Evolutionary conservation across 352 stramenopile genomes (phyloP).

Genomic region (Globisporangium spiculum): DNA sequence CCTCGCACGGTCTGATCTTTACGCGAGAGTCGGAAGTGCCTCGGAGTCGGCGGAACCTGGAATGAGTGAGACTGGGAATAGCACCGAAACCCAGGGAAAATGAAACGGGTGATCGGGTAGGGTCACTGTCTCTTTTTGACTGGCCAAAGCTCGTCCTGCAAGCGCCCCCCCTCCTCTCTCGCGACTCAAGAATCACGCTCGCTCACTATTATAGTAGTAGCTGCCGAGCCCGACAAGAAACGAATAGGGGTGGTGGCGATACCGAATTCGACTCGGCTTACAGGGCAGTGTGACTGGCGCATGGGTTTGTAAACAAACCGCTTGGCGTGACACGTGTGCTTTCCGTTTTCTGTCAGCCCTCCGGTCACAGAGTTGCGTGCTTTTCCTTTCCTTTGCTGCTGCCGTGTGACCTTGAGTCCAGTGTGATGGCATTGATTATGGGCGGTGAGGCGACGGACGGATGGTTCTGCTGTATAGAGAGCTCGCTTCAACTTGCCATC

Average conservation of each 20-base stretch:
- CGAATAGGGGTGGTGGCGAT: slow-evolving; percentile 4
- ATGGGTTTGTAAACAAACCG: not conserved
- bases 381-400: not conserved
- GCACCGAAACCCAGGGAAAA: not conserved
- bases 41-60: not conserved
- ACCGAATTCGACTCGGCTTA: not conserved
- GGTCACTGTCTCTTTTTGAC: not conserved
- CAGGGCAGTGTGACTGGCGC: not conserved
- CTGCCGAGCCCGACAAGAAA: slow-evolving; percentile 5
- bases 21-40: not conserved
- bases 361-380: not conserved
- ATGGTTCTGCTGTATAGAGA: not conserved
- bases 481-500: not conserved
- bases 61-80: not conserved
- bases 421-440: not conserved
- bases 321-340: not conserved
- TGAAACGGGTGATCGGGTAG: not conserved
- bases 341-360: not conserved
- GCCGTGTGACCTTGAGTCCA: not conserved
- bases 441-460: not conserved
- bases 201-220: not conserved
- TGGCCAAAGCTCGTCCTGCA: not conserved
- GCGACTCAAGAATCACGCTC: not conserved
- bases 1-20: not conserved
- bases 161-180: not conserved